Conservation (phyloP, 805 yeast species). For the Brettanomyces bruxellensis region DNA sequence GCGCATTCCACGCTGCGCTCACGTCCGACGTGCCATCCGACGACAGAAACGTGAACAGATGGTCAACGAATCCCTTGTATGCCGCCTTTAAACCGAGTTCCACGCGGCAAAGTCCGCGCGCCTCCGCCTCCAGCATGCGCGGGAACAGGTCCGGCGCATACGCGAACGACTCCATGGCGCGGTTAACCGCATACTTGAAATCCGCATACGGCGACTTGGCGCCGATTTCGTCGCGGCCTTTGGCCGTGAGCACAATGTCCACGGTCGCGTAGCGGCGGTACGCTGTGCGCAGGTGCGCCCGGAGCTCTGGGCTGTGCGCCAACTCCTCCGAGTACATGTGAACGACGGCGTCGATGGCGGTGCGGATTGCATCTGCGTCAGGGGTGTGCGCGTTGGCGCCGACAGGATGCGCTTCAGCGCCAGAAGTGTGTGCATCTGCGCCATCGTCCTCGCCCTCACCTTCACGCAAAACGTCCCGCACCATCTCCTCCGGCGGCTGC, state of each 20-base stretch:
- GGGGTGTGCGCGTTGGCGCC: neutral
- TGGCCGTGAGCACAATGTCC: constrained; percentile 73
- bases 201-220: constrained; percentile 76
- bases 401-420: neutral
- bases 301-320: constrained; percentile 68
- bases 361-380: neutral
- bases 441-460: constrained; percentile 21
- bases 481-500: constrained; percentile 44
- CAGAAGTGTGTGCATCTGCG: neutral
- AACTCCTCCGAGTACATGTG: constrained; percentile 73
- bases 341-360: constrained; percentile 57
- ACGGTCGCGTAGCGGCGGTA: constrained; percentile 57
- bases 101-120: constrained; percentile 60
- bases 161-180: constrained; percentile 67
- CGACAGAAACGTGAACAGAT: constrained; percentile 45
- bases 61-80: constrained; percentile 35
- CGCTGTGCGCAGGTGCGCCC: constrained; percentile 59
- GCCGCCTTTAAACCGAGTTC: constrained; percentile 47
- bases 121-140: constrained; percentile 88
- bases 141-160: constrained; percentile 72
- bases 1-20: constrained; percentile 72
- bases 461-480: constrained; percentile 25
- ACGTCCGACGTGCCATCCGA: constrained; percentile 74
- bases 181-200: constrained; percentile 82
- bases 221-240: constrained; percentile 71